Percentiles rank a stretch among this genome's conserved stretches.
Conservation (phyloP, 768 basidiomycete genomes). For the Hemileccinum rubropunctum region DNA sequence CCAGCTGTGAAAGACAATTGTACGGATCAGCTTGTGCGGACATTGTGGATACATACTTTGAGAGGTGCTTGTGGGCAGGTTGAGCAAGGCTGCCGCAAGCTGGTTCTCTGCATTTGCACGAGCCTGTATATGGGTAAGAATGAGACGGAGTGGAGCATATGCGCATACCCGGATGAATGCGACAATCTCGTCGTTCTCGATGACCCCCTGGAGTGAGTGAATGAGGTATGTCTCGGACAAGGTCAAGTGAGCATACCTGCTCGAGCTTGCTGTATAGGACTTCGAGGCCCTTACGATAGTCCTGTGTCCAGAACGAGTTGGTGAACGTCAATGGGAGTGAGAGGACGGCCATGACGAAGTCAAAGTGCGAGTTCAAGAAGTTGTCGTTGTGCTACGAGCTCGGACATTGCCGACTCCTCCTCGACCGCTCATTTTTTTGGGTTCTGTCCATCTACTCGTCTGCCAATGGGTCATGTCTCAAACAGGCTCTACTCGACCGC, state of each 20-base stretch:
- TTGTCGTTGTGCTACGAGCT: constrained; percentile 3
- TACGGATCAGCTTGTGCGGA: constrained; percentile 1
- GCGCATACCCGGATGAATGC: constrained; percentile 76
- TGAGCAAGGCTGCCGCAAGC: constrained; percentile 56
- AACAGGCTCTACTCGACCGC: constrained; percentile 50
- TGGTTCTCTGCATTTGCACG: constrained; percentile 69
- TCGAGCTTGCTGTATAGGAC: constrained; percentile 74
- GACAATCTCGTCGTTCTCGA: constrained; percentile 81
- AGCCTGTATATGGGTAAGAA: constrained; percentile 46
- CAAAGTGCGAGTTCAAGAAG: constrained; percentile 11
- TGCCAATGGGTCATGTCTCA: too few relatives aligned
- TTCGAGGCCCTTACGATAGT: constrained; percentile 82
- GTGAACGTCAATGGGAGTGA: constrained; percentile 86
- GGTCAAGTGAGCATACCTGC: constrained; percentile 47
- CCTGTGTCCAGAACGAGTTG: constrained; percentile 95
- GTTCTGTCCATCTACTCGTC: constrained; percentile 21
- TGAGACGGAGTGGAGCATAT: not conserved
- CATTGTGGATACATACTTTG: constrained; percentile 37
- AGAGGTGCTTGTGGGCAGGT: constrained; percentile 47
- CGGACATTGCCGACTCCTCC: constrained; percentile 31
- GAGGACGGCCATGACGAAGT: constrained; percentile 70
- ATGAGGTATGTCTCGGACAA: constrained; percentile 9
- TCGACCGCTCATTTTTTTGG: constrained; percentile 17
- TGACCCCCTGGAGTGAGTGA: constrained; percentile 54
- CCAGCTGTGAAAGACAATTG: constrained; percentile 46